Evolutionary conservation across 805 yeast species (phyloP), one percentile per base, ranked within the genome.

Genomic region (Kodamaea hsintzibuensis): DNA sequence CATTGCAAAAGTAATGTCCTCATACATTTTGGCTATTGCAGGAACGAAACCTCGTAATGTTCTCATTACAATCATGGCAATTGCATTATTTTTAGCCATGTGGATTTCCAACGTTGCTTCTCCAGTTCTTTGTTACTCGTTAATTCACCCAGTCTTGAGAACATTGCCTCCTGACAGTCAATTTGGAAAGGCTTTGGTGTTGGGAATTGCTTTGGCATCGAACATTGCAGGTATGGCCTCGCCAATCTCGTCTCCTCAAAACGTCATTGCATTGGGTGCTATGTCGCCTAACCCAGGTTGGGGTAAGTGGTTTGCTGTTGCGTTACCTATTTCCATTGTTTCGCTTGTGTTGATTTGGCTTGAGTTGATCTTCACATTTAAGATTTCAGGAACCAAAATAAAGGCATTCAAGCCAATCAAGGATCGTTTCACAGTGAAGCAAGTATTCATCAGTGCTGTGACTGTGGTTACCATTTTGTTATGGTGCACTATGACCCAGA

Each of bases 51-150:
- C 98, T 9, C 80, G 86, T 35, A 79, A 82, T 40, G 86, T 93
- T 18, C 73, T 92, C 37, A 71, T 92, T 43, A 82, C 93, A 3
- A 85, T 91, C 56, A 91, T 95, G 98, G 73, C 81, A 47, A 93
- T 93, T 33, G 89, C 98, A 0, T 76, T 92, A 40, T 84, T 93
- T 63, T 84, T 89, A 42, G 85, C 96, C 4, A 91, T 93, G 90
- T 92, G 97, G 96, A 95, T 93, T 40, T 88, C 96, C 22, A 93
- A 93, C 68, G 98, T 93, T 43, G 99, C 99, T 0, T 95, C 98
- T 0, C 99, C 99, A 0, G 98, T 93, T 2, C 78, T 93, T 52
- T 89, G 96, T 71, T 90, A 82, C 63, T 91, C 97, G 5, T 88
- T 93, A 57, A 86, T 93, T 55, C 97, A 92, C 69, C 98, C 98